Evolutionary conservation across 768 basidiomycete genomes (phyloP).

Genomic region (Coprinopsis sp.): DNA sequence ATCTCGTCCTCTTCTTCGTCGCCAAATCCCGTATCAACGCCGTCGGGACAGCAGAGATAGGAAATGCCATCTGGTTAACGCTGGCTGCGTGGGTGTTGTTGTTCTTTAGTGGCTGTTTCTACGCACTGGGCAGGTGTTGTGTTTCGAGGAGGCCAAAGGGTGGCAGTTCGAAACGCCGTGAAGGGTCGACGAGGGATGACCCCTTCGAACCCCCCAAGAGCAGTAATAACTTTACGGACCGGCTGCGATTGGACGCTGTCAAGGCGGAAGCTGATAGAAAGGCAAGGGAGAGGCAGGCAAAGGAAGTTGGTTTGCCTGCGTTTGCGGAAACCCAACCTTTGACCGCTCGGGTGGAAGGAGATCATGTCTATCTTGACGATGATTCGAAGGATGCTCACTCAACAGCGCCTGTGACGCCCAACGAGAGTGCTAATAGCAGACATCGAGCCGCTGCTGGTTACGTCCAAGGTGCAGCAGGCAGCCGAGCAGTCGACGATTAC

Average conservation of each 20-base stretch:
- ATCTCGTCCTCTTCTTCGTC: slow-evolving; percentile 86
- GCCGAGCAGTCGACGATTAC: slow-evolving; percentile 73
- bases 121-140: slow-evolving; percentile 79
- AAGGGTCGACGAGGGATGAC: slow-evolving; percentile 21
- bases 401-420: slow-evolving; percentile 25
- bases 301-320: slow-evolving; percentile 68
- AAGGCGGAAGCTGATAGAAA: slow-evolving; percentile 83
- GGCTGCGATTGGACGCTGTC: slow-evolving; percentile 76
- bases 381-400: slow-evolving; percentile 24
- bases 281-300: too few relatives aligned
- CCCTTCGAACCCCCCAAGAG: slow-evolving; percentile 19
- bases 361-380: slow-evolving; percentile 54
- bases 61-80: slow-evolving; percentile 89
- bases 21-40: slow-evolving; percentile 80
- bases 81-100: slow-evolving; percentile 81
- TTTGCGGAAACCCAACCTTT: slow-evolving; percentile 75
- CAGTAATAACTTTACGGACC: slow-evolving; percentile 51
- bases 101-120: slow-evolving; percentile 90
- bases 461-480: slow-evolving; percentile 56
- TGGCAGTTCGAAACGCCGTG: slow-evolving; percentile 34
- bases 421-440: neutral
- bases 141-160: slow-evolving; percentile 47
- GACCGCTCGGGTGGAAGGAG: slow-evolving; percentile 52
- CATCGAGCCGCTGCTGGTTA: slow-evolving; percentile 54
- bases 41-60: slow-evolving; percentile 75